A percentile compares a stretch with the other conserved stretches of the same genome.
These are phyloP conservation scores for Euclidium syriacum DNA, from an alignment of 345 rosid genomes.

Conservation along the genomic window DNA sequence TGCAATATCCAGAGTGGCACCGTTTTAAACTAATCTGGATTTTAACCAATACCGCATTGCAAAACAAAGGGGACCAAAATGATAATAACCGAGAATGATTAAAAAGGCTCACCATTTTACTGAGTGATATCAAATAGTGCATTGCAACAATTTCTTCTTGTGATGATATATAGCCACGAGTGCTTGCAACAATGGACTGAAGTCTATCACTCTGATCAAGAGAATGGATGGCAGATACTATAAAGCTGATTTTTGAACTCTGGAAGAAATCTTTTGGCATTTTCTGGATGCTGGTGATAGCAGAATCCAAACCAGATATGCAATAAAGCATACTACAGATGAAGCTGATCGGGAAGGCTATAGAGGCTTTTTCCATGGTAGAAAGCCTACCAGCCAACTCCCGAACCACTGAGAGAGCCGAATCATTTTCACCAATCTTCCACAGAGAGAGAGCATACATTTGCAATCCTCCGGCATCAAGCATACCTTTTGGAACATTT, in stretches of 20 bases:
- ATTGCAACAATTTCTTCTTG: constrained; percentile 54
- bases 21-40: neutral
- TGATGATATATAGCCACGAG: constrained; percentile 44
- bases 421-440: constrained; percentile 66
- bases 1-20: constrained; percentile 31
- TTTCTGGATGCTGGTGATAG: constrained; percentile 63
- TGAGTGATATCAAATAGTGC: constrained; percentile 73
- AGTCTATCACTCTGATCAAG: constrained; percentile 69
- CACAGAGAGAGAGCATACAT: constrained; percentile 80
- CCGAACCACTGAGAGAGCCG: constrained; percentile 55
- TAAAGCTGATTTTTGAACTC: constrained; percentile 63
- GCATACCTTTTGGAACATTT: constrained; percentile 48
- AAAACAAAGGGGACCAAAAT: neutral
- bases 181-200: constrained; percentile 51
- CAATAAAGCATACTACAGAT: constrained; percentile 71
- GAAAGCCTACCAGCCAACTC: constrained; percentile 54
- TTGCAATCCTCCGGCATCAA: constrained; percentile 67
- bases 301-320: constrained; percentile 70
- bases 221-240: constrained; percentile 67
- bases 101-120: constrained; percentile 61
- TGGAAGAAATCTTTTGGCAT: constrained; percentile 66
- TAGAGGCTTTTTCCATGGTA: constrained; percentile 50
- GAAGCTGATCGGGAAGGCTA: constrained; percentile 65
- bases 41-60: neutral
- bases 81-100: constrained; percentile 1